Evolutionary conservation across 805 yeast species (phyloP).

Genomic region (Candida endomychidarum): DNA sequence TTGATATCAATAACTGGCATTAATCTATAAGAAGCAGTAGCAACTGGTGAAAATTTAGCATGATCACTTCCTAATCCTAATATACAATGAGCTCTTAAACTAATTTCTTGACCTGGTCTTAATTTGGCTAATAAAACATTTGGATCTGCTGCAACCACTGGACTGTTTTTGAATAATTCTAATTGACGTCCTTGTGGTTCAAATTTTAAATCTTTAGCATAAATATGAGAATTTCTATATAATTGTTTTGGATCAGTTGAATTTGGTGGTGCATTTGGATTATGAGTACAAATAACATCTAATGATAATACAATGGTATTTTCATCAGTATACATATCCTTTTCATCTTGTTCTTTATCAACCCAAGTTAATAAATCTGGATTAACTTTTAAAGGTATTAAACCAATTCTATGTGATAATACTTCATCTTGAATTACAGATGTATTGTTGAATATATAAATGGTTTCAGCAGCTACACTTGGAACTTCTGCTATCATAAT

Average conservation of each 20-base stretch:
- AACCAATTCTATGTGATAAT: slow-evolving; percentile 90
- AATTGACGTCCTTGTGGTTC: slow-evolving; percentile 90
- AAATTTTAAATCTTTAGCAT: slow-evolving; percentile 84
- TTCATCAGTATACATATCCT: slow-evolving; percentile 72
- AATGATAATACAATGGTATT: slow-evolving; percentile 85
- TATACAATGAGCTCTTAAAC: slow-evolving; percentile 84
- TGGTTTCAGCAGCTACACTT: slow-evolving; percentile 90
- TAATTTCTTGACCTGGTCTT: slow-evolving; percentile 96
- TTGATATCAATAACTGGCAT: slow-evolving; percentile 82
- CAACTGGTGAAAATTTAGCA: slow-evolving; percentile 96
- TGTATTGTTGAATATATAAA: slow-evolving; percentile 89
- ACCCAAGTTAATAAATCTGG: slow-evolving; percentile 90
- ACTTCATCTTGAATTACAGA: slow-evolving; percentile 98
- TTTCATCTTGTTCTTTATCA: slow-evolving; percentile 61
- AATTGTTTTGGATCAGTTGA: slow-evolving; percentile 80
- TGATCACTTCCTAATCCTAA: slow-evolving; percentile 93
- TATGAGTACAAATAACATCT: slow-evolving; percentile 79
- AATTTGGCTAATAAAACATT: slow-evolving; percentile 87
- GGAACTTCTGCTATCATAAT: slow-evolving; percentile 98
- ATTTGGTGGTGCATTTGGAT: slow-evolving; percentile 77
- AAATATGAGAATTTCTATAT: slow-evolving; percentile 81
- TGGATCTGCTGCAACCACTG: slow-evolving; percentile 81
- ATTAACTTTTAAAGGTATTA: slow-evolving; percentile 85
- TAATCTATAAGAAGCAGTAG: slow-evolving; percentile 93
- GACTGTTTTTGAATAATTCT: slow-evolving; percentile 62